Base-by-base conservation (phyloP, 768 basidiomycete genomes). In the Gyrodon lividus region DNA sequence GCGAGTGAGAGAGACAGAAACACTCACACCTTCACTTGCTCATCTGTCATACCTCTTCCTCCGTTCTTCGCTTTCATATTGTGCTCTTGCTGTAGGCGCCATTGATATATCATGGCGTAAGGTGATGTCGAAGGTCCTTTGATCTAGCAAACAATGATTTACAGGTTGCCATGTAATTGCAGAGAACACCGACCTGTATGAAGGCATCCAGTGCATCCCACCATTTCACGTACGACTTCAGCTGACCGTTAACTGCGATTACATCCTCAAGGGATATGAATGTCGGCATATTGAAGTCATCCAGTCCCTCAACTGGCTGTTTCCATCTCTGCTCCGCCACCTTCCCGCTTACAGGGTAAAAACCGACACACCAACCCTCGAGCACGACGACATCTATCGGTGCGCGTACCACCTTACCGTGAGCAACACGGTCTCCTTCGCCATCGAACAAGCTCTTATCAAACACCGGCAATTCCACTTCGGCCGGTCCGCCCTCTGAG, bases 331-430 rank as follows among this genome's bases (percentile, higher is more conserved):
- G 63, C 39, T 81, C 74, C 30, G 92, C 65, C 53, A 81, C 79
- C 9, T 73, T 68, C 16, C 57, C 41, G 0, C 73, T 59, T 6
- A 91, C 74, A 1, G 92, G 85, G 45, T 77, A 76, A 65, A 97
- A 98, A 0, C 96, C 95, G 20, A 89, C 82, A 69, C 87, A 93
- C 97, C 97, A 99, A 9, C 97, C 97, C 72, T 99, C 97, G 43
- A 99, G 72, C 43, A 99, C 78, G 44, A 98, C 86, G 13, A 98
- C 73, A 63, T 99, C 92, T 5, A 87, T 54, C 0, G 78, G 78
- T 63, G 74, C 63, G 55, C 72, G 30, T 6, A 92, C 73, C 2
- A 72, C 57, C 40, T 72, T 70, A 17, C 50, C 44, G 33, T 74
- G 70, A 0, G 74, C 70, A 2, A 82, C 61, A 13, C 96, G 84